Conservation (phyloP, 2,329 filamentous ascomycete genomes). For the Dactylellina cionopaga region DNA sequence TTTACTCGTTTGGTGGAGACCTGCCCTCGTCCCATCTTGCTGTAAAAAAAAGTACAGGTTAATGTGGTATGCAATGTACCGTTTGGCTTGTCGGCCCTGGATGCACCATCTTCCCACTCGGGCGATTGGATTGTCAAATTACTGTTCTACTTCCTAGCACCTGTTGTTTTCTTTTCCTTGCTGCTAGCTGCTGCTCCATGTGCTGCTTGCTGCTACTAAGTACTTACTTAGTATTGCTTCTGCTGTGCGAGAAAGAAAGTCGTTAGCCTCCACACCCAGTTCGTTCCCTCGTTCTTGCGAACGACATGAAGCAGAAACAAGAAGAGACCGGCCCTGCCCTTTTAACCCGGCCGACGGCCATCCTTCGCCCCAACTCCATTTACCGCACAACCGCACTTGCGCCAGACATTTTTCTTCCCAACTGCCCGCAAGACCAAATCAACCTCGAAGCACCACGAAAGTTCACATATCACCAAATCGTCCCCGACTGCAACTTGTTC, state of each 20-base stretch:
- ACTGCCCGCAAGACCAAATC: slow-evolving; percentile 27
- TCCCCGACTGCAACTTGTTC: slow-evolving; percentile 12
- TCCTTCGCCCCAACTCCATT: slow-evolving; percentile 43
- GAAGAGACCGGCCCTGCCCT: slow-evolving; percentile 46
- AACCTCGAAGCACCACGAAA: not conserved
- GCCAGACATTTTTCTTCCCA: slow-evolving; percentile 31
- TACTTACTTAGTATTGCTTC: no score
- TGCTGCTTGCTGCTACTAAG: no score
- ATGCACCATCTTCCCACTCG: slow-evolving; percentile 14
- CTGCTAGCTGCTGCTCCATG: not conserved
- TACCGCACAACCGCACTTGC: slow-evolving; percentile 52
- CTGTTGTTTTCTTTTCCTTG: slow-evolving; percentile 20
- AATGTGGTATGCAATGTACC: slow-evolving; percentile 6
- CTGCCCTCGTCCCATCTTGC: slow-evolving; percentile 49
- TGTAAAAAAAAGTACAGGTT: no score
- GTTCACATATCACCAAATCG: not conserved
- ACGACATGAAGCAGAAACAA: slow-evolving; percentile 18
- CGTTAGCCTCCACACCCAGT: slow-evolving; percentile 37
- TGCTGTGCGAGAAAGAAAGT: not conserved
- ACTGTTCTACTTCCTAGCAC: not conserved
- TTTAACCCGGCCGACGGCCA: slow-evolving; percentile 51
- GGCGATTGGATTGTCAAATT: slow-evolving; percentile 10
- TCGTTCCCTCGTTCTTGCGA: slow-evolving; percentile 16
- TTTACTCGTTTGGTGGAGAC: slow-evolving; percentile 27
- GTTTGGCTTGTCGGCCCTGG: slow-evolving; percentile 29